Percentiles rank a stretch among this genome's conserved stretches.
Evolutionary conservation across 371 early-diverging fungal species (phyloP).

Genomic region (Lichtheimia hyalospora): DNA sequence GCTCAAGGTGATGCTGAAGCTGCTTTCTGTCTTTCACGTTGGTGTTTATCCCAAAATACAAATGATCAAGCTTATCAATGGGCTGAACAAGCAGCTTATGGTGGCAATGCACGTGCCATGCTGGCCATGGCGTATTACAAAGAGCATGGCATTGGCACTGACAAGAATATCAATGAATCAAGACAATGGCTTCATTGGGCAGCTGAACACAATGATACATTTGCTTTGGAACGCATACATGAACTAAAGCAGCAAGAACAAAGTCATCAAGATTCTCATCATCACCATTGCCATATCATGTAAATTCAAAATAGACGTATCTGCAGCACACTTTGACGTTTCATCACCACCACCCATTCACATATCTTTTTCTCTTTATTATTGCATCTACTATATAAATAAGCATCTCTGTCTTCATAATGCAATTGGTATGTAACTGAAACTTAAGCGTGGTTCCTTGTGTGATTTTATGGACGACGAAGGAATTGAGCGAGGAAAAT

Average conservation of each 20-base stretch:
- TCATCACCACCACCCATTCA: too few species aligned
- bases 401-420: too few species aligned
- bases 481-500: slow-evolving; percentile 8
- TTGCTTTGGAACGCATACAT: slow-evolving; percentile 70
- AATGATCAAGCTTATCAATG: slow-evolving; percentile 69
- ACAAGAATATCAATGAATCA: slow-evolving; percentile 67
- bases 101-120: slow-evolving; percentile 79
- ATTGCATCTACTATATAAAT: too few species aligned
- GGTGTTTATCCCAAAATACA: slow-evolving; percentile 37
- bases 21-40: slow-evolving; percentile 82
- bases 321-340: too few species aligned
- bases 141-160: slow-evolving; percentile 76
- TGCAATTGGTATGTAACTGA: too few species aligned
- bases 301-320: not conserved
- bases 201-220: slow-evolving; percentile 70
- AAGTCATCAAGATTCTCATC: too few species aligned
- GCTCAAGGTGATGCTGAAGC: slow-evolving; percentile 80
- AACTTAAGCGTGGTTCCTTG: too few species aligned
- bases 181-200: slow-evolving; percentile 74
- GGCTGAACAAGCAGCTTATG: slow-evolving; percentile 86
- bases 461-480: not conserved
- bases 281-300: slow-evolving; percentile 18
- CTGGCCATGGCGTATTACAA: slow-evolving; percentile 85
- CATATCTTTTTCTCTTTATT: too few species aligned
- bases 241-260: slow-evolving; percentile 58